Conservation (phyloP, 768 basidiomycete genomes). For the Boletus vinaceobasis region DNA sequence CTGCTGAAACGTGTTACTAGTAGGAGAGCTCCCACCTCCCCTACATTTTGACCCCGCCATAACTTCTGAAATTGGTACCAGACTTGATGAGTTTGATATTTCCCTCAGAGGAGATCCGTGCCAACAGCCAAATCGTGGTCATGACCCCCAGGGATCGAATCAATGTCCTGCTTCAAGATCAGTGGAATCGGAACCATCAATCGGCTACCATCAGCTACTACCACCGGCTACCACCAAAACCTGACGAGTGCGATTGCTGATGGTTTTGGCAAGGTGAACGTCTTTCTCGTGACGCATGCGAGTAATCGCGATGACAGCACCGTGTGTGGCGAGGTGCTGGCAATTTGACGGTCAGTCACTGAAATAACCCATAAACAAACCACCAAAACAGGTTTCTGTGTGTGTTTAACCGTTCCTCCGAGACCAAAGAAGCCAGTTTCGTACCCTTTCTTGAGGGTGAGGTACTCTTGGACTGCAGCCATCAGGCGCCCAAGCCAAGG, state of each 20-base stretch:
- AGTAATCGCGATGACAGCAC: conserved; percentile 5
- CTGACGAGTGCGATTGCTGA: too few species aligned
- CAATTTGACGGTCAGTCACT: too few species aligned
- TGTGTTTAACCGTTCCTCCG: conserved; percentile 7
- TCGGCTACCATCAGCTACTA: too few species aligned
- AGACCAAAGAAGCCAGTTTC: conserved; percentile 5
- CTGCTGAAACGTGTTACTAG: not conserved
- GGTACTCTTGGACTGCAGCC: conserved; percentile 5
- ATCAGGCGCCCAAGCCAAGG: conserved; percentile 8
- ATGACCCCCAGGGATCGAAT: conserved; percentile 11
- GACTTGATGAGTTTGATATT: conserved; percentile 6
- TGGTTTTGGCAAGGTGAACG: not conserved
- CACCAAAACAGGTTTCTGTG: too few species aligned
- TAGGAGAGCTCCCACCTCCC: not conserved
- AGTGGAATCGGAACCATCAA: too few species aligned
- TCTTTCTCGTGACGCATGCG: conserved; percentile 13
- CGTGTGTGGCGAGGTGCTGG: too few species aligned
- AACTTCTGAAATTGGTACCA: conserved; percentile 3
- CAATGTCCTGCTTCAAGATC: not conserved
- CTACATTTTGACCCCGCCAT: conserved; percentile 5
- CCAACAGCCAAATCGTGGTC: conserved; percentile 9
- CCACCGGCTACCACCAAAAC: too few species aligned
- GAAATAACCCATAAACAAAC: too few species aligned
- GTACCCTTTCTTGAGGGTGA: conserved; percentile 3
- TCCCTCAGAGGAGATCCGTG: not conserved